Percentiles rank a stretch among this genome's conserved stretches.
These are phyloP conservation scores for Phytophthora sp. DNA, from an alignment of 352 stramenopile genomes.

Conservation along the genomic window DNA sequence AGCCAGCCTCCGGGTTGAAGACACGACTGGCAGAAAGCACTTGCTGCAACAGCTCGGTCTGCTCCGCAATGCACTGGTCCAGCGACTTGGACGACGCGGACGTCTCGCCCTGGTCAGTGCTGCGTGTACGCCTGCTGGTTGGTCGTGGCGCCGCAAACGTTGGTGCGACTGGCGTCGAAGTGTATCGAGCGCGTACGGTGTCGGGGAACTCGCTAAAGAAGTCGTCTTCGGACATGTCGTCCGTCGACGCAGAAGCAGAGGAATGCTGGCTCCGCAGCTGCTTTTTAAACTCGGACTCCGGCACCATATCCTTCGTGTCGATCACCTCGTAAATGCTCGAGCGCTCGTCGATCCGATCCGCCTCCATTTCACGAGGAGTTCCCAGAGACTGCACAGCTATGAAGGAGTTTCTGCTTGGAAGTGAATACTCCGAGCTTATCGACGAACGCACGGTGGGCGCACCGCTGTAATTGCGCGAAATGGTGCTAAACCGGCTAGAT, in stretches of 20 bases:
- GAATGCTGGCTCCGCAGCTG: constrained; percentile 31
- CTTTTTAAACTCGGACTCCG: constrained; percentile 32
- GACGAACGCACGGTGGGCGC: constrained; percentile 41
- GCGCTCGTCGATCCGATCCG: constrained; percentile 24
- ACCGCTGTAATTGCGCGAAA: constrained; percentile 38
- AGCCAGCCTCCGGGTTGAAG: constrained; percentile 17
- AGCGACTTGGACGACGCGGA: constrained; percentile 30
- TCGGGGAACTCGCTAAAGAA: constrained; percentile 26
- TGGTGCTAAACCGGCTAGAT: constrained; percentile 39
- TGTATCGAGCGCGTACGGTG: constrained; percentile 29
- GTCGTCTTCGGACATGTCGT: constrained; percentile 11
- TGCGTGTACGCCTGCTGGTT: constrained; percentile 32
- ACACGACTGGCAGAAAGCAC: constrained; percentile 39
- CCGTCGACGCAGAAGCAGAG: constrained; percentile 1
- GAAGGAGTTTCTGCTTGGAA: constrained; percentile 38
- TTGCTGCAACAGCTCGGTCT: constrained; percentile 46
- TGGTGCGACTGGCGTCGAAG: constrained; percentile 31
- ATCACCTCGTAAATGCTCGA: constrained; percentile 50
- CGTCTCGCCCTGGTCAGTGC: constrained; percentile 27
- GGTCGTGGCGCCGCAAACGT: constrained; percentile 7
- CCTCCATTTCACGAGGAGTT: constrained; percentile 17
- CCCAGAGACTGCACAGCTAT: constrained; percentile 31
- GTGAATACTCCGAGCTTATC: constrained; percentile 30
- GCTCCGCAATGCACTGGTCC: constrained; percentile 46
- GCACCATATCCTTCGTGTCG: constrained; percentile 46